phyloP scores from a whole-genome alignment of 495 filamentous ascomycete species.

The Schizothecium vesticola region DNA sequence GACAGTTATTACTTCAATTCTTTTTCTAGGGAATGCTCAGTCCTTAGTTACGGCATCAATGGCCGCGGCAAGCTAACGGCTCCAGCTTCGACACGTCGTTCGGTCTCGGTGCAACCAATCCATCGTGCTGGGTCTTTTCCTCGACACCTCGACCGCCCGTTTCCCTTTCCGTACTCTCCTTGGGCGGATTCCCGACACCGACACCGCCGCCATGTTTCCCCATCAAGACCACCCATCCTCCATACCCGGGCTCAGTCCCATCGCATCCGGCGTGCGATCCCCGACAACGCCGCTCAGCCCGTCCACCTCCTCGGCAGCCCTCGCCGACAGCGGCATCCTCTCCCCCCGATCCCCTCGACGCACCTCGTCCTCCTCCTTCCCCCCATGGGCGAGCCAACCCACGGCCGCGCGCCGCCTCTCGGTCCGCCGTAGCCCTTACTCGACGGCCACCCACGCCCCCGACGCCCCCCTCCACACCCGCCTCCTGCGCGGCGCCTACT shows the following conservation, averaged over 20 bases:
- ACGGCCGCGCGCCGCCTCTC: constrained; percentile 14
- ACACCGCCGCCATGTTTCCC: constrained; percentile 1
- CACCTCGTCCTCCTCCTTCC: constrained; percentile 1
- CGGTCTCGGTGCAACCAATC: neutral
- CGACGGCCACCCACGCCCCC: neutral
- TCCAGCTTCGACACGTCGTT: neutral
- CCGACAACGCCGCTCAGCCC: neutral
- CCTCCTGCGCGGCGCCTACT: constrained; percentile 15
- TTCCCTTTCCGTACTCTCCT: neutral
- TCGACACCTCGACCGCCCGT: neutral
- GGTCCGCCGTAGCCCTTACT: constrained; percentile 15
- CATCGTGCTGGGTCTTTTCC: neutral
- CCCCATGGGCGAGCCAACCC: constrained; percentile 3
- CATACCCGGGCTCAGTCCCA: constrained; percentile 6
- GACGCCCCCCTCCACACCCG: constrained; percentile 9
- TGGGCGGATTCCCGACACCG: neutral
- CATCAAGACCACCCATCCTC: neutral
- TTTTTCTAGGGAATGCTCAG: neutral
- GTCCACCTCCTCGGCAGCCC: neutral
- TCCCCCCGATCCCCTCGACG: constrained; percentile 4
- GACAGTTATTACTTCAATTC: neutral
- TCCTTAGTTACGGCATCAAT: neutral
- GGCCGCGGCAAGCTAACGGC: constrained; percentile 13
- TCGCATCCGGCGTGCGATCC: neutral
- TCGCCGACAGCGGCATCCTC: constrained; percentile 8